Conservation (phyloP, 495 filamentous ascomycete genomes). For the Aspergillus egyptiacus region DNA sequence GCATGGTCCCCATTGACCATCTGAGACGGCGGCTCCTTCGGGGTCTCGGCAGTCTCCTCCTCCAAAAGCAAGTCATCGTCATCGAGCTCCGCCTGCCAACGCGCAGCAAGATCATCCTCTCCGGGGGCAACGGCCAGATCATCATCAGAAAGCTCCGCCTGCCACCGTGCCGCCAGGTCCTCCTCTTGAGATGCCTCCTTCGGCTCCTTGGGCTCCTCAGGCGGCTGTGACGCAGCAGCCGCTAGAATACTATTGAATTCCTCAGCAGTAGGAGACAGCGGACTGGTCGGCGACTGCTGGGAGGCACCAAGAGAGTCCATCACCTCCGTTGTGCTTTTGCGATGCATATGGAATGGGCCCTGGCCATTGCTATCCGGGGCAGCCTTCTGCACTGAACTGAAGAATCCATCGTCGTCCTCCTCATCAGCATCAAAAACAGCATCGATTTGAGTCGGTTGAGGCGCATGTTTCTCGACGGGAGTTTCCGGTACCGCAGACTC, state of each 20-base stretch:
- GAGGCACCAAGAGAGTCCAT: slow-evolving; percentile 28
- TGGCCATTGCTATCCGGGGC: slow-evolving; percentile 5
- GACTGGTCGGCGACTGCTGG: slow-evolving; percentile 27
- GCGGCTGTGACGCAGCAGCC: slow-evolving; percentile 23
- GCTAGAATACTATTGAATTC: slow-evolving; percentile 28
- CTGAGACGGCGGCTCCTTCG: slow-evolving; percentile 20
- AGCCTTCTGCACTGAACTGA: slow-evolving; percentile 23
- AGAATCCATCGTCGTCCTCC: slow-evolving; percentile 36
- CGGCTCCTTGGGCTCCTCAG: slow-evolving; percentile 9
- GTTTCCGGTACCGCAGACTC: slow-evolving; percentile 14
- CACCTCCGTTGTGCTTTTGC: slow-evolving; percentile 42
- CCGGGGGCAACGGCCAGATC: slow-evolving; percentile 22
- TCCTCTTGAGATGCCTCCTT: no score
- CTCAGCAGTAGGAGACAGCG: slow-evolving; percentile 29
- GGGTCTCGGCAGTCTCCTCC: slow-evolving; percentile 41
- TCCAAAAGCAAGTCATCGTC: slow-evolving; percentile 73
- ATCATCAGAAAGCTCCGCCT: slow-evolving; percentile 22
- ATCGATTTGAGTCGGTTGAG: slow-evolving; percentile 17
- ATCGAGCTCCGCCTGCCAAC: slow-evolving; percentile 77
- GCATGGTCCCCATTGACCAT: slow-evolving; percentile 11
- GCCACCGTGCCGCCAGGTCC: slow-evolving; percentile 23
- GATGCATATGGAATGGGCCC: slow-evolving; percentile 25
- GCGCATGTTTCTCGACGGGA: slow-evolving; percentile 17
- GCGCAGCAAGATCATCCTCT: slow-evolving; percentile 64
- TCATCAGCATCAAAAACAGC: slow-evolving; percentile 35